Evolutionary conservation across 2,329 filamentous ascomycete genomes (phyloP).

Genomic region (Fusarium fujikuroi): DNA sequence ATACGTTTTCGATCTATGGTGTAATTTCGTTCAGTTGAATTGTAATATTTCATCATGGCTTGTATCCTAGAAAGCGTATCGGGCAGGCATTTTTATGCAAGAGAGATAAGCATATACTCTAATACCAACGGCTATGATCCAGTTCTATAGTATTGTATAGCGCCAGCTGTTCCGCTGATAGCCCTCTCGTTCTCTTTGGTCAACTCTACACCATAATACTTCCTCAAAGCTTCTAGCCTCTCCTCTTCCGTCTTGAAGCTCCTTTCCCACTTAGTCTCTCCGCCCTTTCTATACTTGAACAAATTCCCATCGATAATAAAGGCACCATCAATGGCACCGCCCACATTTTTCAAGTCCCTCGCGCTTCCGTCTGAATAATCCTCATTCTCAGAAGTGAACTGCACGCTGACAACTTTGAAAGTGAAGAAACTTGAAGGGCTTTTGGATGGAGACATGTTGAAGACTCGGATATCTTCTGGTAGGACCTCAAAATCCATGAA

Average conservation of each 20-base stretch:
- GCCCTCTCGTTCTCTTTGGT: slow-evolving; percentile 1
- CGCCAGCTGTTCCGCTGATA: slow-evolving; percentile 11
- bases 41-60: not conserved
- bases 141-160: slow-evolving; percentile 1
- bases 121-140: not conserved
- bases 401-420: slow-evolving; percentile 16
- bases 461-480: slow-evolving; percentile 25
- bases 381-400: slow-evolving; percentile 18
- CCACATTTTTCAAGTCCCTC: not conserved
- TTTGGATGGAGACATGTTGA: slow-evolving; percentile 23
- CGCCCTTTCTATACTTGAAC: slow-evolving; percentile 5
- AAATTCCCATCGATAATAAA: slow-evolving; percentile 17
- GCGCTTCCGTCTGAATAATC: not conserved
- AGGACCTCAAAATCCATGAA: slow-evolving; percentile 20
- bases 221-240: not conserved
- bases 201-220: slow-evolving; percentile 16
- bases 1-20: not conserved
- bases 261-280: not conserved
- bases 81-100: not conserved
- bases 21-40: no score
- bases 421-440: slow-evolving; percentile 31
- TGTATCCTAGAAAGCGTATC: not conserved
- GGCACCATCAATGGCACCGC: slow-evolving; percentile 2
- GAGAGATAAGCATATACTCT: fast-evolving
- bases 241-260: slow-evolving; percentile 8